Conservation (phyloP, 2,329 filamentous ascomycete species). For the Arthrobotrys musiformis region DNA sequence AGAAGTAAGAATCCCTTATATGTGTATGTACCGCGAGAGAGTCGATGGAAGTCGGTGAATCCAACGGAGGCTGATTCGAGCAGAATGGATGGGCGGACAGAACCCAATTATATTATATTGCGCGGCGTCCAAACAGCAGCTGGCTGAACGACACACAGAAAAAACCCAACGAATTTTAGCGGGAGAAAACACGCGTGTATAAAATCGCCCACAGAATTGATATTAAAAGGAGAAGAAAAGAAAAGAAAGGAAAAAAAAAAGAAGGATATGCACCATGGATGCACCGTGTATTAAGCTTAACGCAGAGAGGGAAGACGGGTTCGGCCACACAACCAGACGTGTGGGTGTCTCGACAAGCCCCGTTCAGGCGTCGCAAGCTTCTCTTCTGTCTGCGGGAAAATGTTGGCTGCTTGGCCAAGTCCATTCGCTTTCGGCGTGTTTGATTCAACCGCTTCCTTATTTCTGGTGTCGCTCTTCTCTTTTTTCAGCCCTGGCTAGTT, state of each 20-base stretch:
- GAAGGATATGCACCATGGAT: not conserved
- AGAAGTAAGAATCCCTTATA: too few species aligned
- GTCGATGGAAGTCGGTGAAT: too few species aligned
- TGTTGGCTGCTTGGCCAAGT: not conserved
- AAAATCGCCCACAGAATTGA: too few species aligned
- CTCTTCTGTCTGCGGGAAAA: not conserved
- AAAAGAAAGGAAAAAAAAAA: not conserved
- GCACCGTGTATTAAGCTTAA: too few species aligned
- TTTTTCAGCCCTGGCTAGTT: not conserved
- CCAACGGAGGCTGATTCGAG: too few species aligned
- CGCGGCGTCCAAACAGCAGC: too few species aligned
- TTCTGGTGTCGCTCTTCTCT: not conserved
- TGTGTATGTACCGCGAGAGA: too few species aligned
- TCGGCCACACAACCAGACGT: not conserved
- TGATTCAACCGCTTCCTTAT: too few species aligned
- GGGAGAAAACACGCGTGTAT: not conserved
- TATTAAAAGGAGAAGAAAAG: not conserved
- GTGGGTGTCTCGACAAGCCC: not conserved
- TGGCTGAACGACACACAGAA: too few species aligned
- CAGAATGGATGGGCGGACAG: too few species aligned
- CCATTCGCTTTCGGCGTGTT: conserved; percentile 10
- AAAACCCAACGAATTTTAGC: too few species aligned
- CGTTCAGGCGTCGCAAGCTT: conserved; percentile 13
- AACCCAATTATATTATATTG: too few species aligned
- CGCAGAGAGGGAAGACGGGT: not conserved